Evolutionary conservation across 441 rosid genomes (phyloP), one percentile per base, ranked within the genome.

Genomic region (Mallotus repandus): DNA sequence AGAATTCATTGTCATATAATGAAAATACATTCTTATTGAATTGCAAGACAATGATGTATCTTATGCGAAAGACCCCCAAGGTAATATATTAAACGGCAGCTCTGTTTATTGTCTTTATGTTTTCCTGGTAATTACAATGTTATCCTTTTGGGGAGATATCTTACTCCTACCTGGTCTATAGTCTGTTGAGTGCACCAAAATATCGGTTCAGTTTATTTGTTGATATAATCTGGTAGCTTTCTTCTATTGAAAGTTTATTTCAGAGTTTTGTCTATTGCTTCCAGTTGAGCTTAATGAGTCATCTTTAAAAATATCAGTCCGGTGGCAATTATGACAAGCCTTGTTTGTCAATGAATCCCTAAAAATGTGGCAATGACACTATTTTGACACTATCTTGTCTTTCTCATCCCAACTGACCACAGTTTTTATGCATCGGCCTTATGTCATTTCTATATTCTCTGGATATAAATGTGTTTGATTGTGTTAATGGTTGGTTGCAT

Each of bases 21-120:
- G 99, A 94, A 80, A 96, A 94, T 54, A 83, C 98, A 3, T 96
- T 94, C 88, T 78, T 96, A 79, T 86, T 94, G 32, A 94, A 85
- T 74, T 94, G 98, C 92, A 96, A 96, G 91, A 84, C 89, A 48
- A 96, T 96, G 91, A 89, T 92, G 96, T 87, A 84, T 80, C 95
- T 96, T 53, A 88, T 94, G 88, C 85, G 98, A 71, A 90, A 76
- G 82, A 89, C 95, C 18, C 99, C 98, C 41, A 93, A 89, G 94
- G 99, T 93, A 77, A 82, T 68, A 57, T 52, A 16, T 43, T 63
- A 14, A 68, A 67, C 69, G 5, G 46, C 35, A 38, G 3, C 38
- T 52, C 38, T 54, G 13, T 66, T 55, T 7, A 45, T 60, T 4
- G 58, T 38, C 52, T 45, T 68, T 29, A 29, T 68, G n/a, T 68